Percentiles rank a stretch among this genome's conserved stretches.
Evolutionary conservation across 305 asterid genomes (phyloP).

Genomic region (Rubia occidens): DNA sequence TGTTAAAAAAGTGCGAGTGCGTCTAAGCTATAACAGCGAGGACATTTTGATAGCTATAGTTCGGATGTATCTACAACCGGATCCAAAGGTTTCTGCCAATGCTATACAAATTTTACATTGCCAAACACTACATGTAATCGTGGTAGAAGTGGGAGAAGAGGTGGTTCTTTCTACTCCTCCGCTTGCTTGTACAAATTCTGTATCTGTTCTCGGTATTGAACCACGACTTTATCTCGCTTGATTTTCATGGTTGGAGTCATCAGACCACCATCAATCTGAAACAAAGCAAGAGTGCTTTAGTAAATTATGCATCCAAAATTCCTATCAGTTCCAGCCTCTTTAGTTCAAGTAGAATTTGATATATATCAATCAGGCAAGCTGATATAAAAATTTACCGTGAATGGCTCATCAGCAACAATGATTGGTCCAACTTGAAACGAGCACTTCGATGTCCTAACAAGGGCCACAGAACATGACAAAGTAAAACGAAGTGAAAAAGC

Average conservation of each 20-base stretch:
- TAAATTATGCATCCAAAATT: neutral
- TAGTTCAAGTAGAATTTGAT: neutral
- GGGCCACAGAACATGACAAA: neutral
- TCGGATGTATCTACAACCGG: neutral
- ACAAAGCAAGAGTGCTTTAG: neutral
- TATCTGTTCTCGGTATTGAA: slow-evolving; percentile 55
- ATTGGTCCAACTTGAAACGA: slow-evolving; percentile 84
- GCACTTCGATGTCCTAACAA: slow-evolving; percentile 65
- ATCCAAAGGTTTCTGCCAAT: neutral
- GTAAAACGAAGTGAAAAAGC: neutral
- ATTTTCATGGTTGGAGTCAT: slow-evolving; percentile 97
- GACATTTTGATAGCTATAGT: neutral
- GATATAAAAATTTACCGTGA: slow-evolving; percentile 42
- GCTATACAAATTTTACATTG: neutral
- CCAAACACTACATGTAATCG: neutral
- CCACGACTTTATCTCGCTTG: slow-evolving; percentile 60
- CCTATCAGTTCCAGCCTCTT: neutral
- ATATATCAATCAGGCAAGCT: neutral
- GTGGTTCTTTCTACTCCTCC: neutral
- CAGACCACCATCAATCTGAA: slow-evolving; percentile 76
- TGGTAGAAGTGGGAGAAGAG: neutral
- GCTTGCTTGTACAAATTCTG: slow-evolving; percentile 41
- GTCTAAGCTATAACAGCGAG: no score
- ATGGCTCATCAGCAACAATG: slow-evolving; percentile 64
- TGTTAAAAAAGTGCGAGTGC: no score